Evolutionary conservation across 2,329 filamentous ascomycete species (phyloP).

Genomic region (Diatrype stigma): DNA sequence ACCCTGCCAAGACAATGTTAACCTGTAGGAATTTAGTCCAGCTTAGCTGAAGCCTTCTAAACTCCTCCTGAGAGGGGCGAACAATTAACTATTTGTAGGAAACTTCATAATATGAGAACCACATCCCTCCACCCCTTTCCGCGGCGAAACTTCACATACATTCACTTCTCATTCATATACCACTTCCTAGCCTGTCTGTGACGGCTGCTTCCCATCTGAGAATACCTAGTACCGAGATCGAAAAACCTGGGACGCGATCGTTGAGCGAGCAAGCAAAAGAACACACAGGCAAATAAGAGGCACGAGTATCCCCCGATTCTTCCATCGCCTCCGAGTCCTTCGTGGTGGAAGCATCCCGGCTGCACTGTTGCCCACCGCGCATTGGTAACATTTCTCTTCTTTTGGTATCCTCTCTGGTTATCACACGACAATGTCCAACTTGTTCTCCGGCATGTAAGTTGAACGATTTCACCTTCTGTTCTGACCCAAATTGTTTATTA

Average conservation of each 20-base stretch:
- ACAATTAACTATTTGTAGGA: neutral
- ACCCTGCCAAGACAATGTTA: neutral
- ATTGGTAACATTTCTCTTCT: neutral
- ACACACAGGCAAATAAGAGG: no score
- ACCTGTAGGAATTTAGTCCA: neutral
- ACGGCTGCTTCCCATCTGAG: neutral
- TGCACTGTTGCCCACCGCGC: neutral
- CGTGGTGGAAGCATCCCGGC: neutral
- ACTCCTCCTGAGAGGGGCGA: neutral
- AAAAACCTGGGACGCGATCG: no score
- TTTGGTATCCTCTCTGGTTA: conserved; percentile 1
- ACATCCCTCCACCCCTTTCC: neutral
- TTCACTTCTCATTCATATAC: neutral
- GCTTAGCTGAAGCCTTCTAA: neutral
- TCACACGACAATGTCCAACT: conserved; percentile 49
- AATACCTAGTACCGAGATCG: neutral
- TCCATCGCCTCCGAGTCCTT: neutral
- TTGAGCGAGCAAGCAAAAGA: no score
- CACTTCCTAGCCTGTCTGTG: neutral
- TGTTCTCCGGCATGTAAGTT: conserved; percentile 61
- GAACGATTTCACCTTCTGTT: conserved; percentile 10
- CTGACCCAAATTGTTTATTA: conserved; percentile 6
- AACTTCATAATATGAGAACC: neutral
- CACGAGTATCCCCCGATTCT: neutral
- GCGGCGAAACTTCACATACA: neutral